Evolutionary conservation across 139 green algal genomes (phyloP).

Genomic region (Chlorella ohadii): DNA sequence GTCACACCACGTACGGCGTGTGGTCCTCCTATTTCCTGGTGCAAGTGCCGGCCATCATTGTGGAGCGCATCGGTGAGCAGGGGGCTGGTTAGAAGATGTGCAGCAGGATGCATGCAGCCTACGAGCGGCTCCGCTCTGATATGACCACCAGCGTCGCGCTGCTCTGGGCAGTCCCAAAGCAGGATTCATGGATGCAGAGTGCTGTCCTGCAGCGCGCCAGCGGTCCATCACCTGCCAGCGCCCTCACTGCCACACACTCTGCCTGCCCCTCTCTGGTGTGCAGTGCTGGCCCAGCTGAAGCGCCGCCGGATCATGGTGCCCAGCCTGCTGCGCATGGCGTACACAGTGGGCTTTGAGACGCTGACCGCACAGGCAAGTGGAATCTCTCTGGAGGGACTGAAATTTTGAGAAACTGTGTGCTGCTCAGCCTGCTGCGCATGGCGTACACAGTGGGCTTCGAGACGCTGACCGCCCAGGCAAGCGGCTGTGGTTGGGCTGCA

Average conservation of each 20-base stretch:
- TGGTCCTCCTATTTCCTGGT: constrained; percentile 42
- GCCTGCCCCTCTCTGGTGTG: too few species aligned
- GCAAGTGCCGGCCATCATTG: constrained; percentile 4
- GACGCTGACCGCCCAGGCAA: neutral
- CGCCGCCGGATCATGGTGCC: constrained; percentile 10
- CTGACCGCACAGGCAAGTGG: neutral
- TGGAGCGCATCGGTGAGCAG: constrained; percentile 7
- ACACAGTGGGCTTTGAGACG: neutral
- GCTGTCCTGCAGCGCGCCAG: too few species aligned
- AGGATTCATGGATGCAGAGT: neutral
- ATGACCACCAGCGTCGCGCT: too few species aligned
- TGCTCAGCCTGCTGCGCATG: constrained; percentile 23
- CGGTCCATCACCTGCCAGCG: too few species aligned
- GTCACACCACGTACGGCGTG: constrained; percentile 17
- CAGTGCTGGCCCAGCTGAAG: constrained; percentile 19
- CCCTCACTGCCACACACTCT: too few species aligned
- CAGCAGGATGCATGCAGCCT: too few species aligned
- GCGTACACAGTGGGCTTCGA: neutral
- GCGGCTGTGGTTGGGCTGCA: too few species aligned
- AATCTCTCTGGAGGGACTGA: too few species aligned
- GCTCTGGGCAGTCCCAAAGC: too few species aligned
- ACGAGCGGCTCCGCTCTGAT: too few species aligned
- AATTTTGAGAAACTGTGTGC: too few species aligned
- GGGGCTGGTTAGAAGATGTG: too few species aligned
- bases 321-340: constrained; percentile 17